A percentile compares a stretch with the other conserved stretches of the same genome.
Conservation (phyloP, 176 grass and related monocot species). For the Hordeum marinum region DNA sequence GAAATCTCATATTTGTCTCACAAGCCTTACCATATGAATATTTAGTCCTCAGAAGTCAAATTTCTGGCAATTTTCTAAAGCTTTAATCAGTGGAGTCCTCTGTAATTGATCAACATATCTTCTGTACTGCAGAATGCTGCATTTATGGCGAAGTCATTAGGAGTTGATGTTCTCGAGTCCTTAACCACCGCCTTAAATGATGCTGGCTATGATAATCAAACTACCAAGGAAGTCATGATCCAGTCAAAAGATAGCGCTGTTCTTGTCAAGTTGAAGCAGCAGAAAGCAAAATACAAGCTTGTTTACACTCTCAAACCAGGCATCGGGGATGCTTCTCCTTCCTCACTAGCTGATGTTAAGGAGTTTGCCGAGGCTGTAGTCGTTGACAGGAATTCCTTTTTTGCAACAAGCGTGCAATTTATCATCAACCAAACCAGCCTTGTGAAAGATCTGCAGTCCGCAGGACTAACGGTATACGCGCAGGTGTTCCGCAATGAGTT, state of each 20-base stretch:
- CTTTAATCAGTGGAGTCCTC: background rate
- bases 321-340: slow-evolving; percentile 43
- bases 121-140: slow-evolving; percentile 50
- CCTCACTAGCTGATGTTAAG: slow-evolving; percentile 53
- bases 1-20: background rate
- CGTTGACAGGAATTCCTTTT: slow-evolving; percentile 45
- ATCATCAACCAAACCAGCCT: slow-evolving; percentile 29
- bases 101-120: background rate
- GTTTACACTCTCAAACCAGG: slow-evolving; percentile 39
- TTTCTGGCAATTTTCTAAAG: background rate
- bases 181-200: slow-evolving; percentile 45
- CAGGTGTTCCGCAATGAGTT: slow-evolving; percentile 67
- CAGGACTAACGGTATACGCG: slow-evolving; percentile 57
- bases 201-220: slow-evolving; percentile 56
- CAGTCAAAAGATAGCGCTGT: slow-evolving; percentile 65
- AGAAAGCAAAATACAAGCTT: slow-evolving; percentile 52
- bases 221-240: slow-evolving; percentile 52
- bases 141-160: slow-evolving; percentile 52
- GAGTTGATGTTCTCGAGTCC: slow-evolving; percentile 33
- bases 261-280: slow-evolving; percentile 66
- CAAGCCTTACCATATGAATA: background rate
- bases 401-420: background rate
- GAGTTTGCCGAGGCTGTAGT: slow-evolving; percentile 61
- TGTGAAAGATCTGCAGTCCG: slow-evolving; percentile 36
- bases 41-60: background rate